Conservation (phyloP, 164 flowering plant genomes). For the Echeveria elegans region DNA sequence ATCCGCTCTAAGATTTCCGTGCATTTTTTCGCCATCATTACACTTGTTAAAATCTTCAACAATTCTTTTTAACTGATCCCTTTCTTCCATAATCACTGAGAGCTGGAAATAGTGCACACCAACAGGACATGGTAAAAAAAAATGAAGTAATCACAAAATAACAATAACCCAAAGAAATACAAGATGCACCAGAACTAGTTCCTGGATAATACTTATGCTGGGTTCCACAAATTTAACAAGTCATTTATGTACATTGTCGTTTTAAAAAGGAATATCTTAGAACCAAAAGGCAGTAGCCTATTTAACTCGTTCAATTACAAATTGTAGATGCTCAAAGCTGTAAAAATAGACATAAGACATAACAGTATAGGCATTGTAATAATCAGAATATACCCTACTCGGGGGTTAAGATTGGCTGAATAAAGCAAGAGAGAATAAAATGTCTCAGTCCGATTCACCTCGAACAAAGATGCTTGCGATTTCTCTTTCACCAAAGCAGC, state of each 20-base stretch:
- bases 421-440: no score
- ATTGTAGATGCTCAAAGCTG: no score
- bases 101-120: constrained; percentile 38
- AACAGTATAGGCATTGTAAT: neutral
- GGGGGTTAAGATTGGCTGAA: no score
- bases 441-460: constrained; percentile 47
- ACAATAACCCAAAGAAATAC: neutral
- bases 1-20: constrained; percentile 22
- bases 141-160: no score
- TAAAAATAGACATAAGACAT: no score
- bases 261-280: no score
- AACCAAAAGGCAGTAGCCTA: no score
- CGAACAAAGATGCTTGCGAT: constrained; percentile 37
- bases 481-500: constrained; percentile 54
- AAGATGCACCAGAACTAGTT: neutral
- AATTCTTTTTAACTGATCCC: constrained; percentile 46
- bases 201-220: neutral
- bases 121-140: neutral
- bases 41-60: constrained; percentile 33
- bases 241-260: no score
- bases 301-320: no score
- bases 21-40: constrained; percentile 37
- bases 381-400: neutral
- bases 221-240: neutral
- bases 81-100: constrained; percentile 53